Percentiles rank a stretch among this genome's conserved stretches.
phyloP scores from a whole-genome alignment of 23 red algal species.

The Gracilaria domingensis region DNA sequence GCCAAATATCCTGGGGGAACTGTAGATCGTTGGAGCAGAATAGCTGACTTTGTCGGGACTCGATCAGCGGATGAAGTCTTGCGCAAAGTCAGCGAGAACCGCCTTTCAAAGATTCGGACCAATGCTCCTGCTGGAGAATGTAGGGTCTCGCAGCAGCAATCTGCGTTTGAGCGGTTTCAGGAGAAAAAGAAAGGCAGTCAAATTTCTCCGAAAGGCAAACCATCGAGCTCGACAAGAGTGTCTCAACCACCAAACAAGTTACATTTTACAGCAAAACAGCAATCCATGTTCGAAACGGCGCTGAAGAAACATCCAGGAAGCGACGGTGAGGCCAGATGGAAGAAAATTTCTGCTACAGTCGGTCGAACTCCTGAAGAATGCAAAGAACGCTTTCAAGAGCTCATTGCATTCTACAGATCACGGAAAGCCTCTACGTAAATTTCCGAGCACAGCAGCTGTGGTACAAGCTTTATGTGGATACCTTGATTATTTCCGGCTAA shows the following conservation, averaged over 20 bases:
- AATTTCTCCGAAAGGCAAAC: constrained; percentile 1
- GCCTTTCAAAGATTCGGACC: constrained; percentile 30
- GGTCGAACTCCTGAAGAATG: constrained; percentile 75
- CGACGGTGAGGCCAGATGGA: constrained; percentile 53
- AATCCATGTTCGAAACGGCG: constrained; percentile 77
- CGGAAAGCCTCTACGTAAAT: constrained; percentile 62
- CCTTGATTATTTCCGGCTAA: background rate
- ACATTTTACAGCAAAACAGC: constrained; percentile 87
- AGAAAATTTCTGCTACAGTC: constrained; percentile 52
- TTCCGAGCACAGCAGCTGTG: background rate
- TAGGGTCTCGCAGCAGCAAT: constrained; percentile 5
- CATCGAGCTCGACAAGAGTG: background rate
- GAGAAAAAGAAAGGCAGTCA: constrained; percentile 79
- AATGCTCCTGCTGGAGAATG: background rate
- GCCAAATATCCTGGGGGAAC: constrained; percentile 84
- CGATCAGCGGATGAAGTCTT: constrained; percentile 60
- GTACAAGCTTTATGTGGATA: background rate
- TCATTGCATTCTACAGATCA: constrained; percentile 71
- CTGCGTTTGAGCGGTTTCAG: constrained; percentile 66
- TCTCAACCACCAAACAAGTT: constrained; percentile 73
- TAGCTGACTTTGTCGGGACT: constrained; percentile 75
- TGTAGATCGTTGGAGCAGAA: constrained; percentile 57
- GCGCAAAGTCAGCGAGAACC: constrained; percentile 67
- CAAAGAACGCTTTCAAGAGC: constrained; percentile 76
- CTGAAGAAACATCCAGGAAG: constrained; percentile 70